These are phyloP conservation scores for Trypanosoma scelopori DNA, from an alignment of 208 protist species.

Conservation along the genomic window DNA sequence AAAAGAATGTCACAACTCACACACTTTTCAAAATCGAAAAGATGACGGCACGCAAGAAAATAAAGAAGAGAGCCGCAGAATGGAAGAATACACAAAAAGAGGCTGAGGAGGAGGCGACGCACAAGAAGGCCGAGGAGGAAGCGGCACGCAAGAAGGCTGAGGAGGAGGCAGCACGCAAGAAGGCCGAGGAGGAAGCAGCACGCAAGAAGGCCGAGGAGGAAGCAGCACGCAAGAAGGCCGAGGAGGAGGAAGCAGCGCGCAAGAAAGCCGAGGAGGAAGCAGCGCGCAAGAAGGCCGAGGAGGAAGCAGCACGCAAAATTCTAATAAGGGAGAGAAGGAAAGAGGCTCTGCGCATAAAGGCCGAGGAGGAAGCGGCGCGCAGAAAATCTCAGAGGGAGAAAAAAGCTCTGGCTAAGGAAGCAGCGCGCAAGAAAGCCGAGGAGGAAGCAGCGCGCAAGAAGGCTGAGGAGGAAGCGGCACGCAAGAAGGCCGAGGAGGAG, in stretches of 20 bases:
- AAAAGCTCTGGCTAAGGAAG: constrained; percentile 11
- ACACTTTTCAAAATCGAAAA: constrained; percentile 1
- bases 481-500: constrained; percentile 20
- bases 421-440: constrained; percentile 14
- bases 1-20: neutral
- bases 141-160: constrained; percentile 17
- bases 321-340: constrained; percentile 6
- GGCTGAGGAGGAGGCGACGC: constrained; percentile 7
- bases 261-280: constrained; percentile 6
- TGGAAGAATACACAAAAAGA: constrained; percentile 2
- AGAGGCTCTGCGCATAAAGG: constrained; percentile 14
- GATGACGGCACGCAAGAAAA: neutral
- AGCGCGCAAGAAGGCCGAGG: constrained; percentile 3
- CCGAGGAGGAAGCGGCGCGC: constrained; percentile 13
- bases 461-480: constrained; percentile 19
- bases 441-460: constrained; percentile 8
- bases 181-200: neutral
- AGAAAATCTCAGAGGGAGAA: constrained; percentile 15
- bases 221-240: constrained; percentile 7
- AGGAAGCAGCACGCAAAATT: constrained; percentile 12
- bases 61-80: constrained; percentile 15
- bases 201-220: neutral
- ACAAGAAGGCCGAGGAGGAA: constrained; percentile 13
- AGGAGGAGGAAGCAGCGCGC: constrained; percentile 6
- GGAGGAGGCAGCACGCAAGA: constrained; percentile 6